phyloP scores from a whole-genome alignment of 2,329 filamentous ascomycete species.

The Fusarium sp. region DNA sequence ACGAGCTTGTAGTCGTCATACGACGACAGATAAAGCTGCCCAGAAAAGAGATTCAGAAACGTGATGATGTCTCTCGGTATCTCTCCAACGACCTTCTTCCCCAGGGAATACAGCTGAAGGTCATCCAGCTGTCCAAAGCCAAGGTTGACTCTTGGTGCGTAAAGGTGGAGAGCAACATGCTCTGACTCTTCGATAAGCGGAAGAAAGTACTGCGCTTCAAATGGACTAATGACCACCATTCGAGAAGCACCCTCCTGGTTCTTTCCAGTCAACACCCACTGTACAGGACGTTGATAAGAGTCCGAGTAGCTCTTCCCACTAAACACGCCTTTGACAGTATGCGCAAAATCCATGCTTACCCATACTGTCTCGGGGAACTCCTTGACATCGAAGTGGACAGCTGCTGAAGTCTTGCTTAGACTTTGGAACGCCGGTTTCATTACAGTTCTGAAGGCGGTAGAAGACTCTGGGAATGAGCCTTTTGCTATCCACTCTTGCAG shows the following conservation, averaged over 20 bases:
- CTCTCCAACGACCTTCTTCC: rapidly evolving
- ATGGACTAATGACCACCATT: slow-evolving; percentile 60
- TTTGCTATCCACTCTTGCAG: slow-evolving; percentile 41
- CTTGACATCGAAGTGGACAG: slow-evolving; percentile 5
- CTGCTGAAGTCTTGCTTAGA: slow-evolving; percentile 29
- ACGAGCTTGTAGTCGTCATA: slow-evolving; percentile 63
- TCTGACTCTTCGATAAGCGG: slow-evolving; percentile 47
- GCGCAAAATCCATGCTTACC: slow-evolving; percentile 34
- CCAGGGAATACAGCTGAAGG: slow-evolving; percentile 30
- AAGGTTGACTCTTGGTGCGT: slow-evolving; percentile 55
- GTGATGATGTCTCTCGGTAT: slow-evolving; percentile 47
- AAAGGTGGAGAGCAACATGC: slow-evolving; percentile 57
- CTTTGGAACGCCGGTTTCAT: slow-evolving; percentile 29
- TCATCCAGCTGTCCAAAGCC: slow-evolving; percentile 26
- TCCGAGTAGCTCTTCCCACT: slow-evolving; percentile 10
- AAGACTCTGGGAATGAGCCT: background rate
- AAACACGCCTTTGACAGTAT: slow-evolving; percentile 1
- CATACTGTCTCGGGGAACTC: slow-evolving; percentile 21
- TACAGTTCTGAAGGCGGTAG: background rate
- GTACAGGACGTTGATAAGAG: slow-evolving; percentile 35
- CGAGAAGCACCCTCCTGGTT: rapidly evolving
- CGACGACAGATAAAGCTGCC: slow-evolving; percentile 69
- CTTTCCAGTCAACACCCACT: slow-evolving; percentile 33
- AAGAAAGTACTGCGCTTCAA: slow-evolving; percentile 65
- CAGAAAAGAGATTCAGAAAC: slow-evolving; percentile 72